A percentile compares a stretch with the other conserved stretches of the same genome.
phyloP scores from a whole-genome alignment of 768 basidiomycete genomes.

The Termitomyces heimii region DNA sequence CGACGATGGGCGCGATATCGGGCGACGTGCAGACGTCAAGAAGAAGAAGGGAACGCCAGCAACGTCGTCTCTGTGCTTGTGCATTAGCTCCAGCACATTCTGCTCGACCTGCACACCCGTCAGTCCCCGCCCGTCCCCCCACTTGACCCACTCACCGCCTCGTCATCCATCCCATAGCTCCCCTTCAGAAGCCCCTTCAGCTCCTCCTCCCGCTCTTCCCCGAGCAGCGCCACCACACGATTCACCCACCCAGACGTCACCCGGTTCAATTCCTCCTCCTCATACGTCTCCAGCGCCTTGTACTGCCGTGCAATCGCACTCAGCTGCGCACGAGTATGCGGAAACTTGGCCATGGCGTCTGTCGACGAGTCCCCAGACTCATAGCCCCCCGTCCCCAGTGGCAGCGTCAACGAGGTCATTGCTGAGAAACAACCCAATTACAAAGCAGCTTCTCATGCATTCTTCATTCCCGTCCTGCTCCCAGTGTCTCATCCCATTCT shows the following conservation, averaged over 20 bases:
- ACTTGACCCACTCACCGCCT: constrained; percentile 44
- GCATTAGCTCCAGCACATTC: constrained; percentile 91
- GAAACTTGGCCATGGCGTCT: constrained; percentile 44
- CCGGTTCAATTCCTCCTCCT: constrained; percentile 43
- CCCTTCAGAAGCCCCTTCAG: constrained; percentile 72
- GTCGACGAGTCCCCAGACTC: constrained; percentile 5
- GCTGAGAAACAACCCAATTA: constrained; percentile 8
- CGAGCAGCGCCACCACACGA: constrained; percentile 65
- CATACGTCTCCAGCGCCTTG: constrained; percentile 53
- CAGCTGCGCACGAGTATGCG: constrained; percentile 81
- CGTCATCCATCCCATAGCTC: constrained; percentile 63
- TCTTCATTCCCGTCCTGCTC: no score
- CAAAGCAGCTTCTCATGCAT: neutral
- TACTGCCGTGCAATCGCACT: constrained; percentile 67
- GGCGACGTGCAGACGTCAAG: constrained; percentile 73
- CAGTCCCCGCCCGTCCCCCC: constrained; percentile 11
- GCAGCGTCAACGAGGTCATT: constrained; percentile 9
- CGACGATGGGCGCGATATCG: constrained; percentile 76
- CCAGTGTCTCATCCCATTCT: no score
- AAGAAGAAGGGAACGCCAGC: constrained; percentile 80
- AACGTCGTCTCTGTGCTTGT: constrained; percentile 84
- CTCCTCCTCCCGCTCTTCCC: constrained; percentile 82
- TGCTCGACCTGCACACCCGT: constrained; percentile 62
- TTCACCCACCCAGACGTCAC: constrained; percentile 63
- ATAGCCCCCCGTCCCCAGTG: constrained; percentile 5